Conservation (phyloP, 371 early-diverging fungal genomes). For the Conidiobolus coronatus region DNA sequence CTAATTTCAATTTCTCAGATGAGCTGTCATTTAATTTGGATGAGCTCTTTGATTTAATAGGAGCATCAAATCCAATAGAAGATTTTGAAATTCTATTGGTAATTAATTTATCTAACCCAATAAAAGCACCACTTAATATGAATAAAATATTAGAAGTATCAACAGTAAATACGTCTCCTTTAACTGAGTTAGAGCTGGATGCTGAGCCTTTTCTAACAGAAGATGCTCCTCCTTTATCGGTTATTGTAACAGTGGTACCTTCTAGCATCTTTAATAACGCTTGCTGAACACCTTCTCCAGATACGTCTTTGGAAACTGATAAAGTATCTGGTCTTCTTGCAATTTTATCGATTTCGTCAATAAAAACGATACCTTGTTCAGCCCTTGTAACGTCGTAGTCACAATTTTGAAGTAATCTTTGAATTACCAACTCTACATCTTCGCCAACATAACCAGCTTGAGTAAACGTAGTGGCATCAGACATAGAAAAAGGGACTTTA, state of each 20-base stretch:
- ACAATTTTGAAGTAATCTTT: slow-evolving; percentile 61
- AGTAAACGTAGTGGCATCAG: slow-evolving; percentile 83
- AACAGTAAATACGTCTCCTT: slow-evolving; percentile 58
- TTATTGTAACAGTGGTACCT: slow-evolving; percentile 65
- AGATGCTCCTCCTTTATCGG: slow-evolving; percentile 47
- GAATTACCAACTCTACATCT: slow-evolving; percentile 73
- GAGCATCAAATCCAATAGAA: slow-evolving; percentile 53
- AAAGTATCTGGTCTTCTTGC: slow-evolving; percentile 47
- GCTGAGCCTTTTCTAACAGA: slow-evolving; percentile 8
- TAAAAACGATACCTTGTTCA: slow-evolving; percentile 76
- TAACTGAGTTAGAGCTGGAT: slow-evolving; percentile 12
- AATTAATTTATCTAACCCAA: slow-evolving; percentile 66
- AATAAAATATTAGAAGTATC: slow-evolving; percentile 83
- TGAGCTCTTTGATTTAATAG: slow-evolving; percentile 12
- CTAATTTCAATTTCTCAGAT: slow-evolving; percentile 21
- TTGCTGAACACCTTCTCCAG: slow-evolving; percentile 87
- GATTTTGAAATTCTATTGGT: slow-evolving; percentile 53
- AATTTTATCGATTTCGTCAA: slow-evolving; percentile 85
- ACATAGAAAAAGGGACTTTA: slow-evolving; percentile 75
- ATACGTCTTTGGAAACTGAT: slow-evolving; percentile 67
- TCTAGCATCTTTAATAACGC: slow-evolving; percentile 68
- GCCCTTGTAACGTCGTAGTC: slow-evolving; percentile 70
- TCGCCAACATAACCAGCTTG: slow-evolving; percentile 89
- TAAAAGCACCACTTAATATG: slow-evolving; percentile 75
- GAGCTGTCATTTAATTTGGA: background rate